A percentile compares a stretch with the other conserved stretches of the same genome.
Conservation (phyloP, 2,329 filamentous ascomycete species). For the Fusarium bulbicola region DNA sequence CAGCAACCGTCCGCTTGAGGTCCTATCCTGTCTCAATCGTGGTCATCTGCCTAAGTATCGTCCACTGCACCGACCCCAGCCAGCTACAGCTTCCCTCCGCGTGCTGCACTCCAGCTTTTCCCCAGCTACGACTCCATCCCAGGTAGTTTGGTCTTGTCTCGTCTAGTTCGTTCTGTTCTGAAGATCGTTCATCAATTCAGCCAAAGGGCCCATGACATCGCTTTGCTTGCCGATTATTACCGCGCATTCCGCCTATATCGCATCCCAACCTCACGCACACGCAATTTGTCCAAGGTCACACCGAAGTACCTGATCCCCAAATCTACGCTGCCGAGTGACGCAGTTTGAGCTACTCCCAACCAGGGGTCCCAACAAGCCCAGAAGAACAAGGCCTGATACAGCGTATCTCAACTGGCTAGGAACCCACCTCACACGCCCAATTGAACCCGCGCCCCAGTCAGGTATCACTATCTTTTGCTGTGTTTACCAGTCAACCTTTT, state of each 20-base stretch:
- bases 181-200: constrained; percentile 16
- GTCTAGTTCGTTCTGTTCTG: constrained; percentile 9
- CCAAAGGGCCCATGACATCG: constrained; percentile 6
- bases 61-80: constrained; percentile 22
- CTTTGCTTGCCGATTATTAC: constrained; percentile 13
- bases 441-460: constrained; percentile 18
- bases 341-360: constrained; percentile 33
- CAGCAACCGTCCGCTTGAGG: constrained; percentile 19
- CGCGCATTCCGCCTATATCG: constrained; percentile 32
- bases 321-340: constrained; percentile 30
- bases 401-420: constrained; percentile 30
- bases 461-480: constrained; percentile 25
- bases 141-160: background rate
- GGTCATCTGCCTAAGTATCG: constrained; percentile 28
- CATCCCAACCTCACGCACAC: constrained; percentile 7
- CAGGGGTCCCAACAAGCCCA: constrained; percentile 35
- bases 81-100: constrained; percentile 17
- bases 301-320: constrained; percentile 38
- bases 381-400: background rate
- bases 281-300: constrained; percentile 33
- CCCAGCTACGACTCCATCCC: constrained; percentile 21
- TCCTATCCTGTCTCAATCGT: constrained; percentile 35
- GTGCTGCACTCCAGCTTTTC: constrained; percentile 33
- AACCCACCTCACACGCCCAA: constrained; percentile 26
- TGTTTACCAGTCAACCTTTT: constrained; percentile 9